phyloP scores from a whole-genome alignment of 345 rosid genomes.

The Salix brachista region DNA sequence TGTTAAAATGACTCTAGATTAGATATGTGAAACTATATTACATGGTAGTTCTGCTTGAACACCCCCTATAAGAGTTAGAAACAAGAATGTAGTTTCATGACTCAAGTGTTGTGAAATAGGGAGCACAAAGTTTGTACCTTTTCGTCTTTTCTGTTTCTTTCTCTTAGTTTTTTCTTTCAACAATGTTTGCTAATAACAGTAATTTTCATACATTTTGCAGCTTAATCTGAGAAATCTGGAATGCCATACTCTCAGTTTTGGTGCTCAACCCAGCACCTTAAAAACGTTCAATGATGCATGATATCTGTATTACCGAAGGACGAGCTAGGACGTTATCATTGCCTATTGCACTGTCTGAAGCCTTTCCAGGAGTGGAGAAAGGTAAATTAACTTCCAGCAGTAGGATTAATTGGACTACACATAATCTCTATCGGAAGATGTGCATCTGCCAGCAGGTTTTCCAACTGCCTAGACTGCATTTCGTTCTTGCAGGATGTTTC shows the following conservation, averaged over 20 bases:
- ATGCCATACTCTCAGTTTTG: slow-evolving; percentile 73
- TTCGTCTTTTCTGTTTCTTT: too few species aligned
- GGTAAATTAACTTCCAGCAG: not conserved
- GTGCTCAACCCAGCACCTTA: slow-evolving; percentile 36
- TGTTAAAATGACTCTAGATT: not conserved
- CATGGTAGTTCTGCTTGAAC: not conserved
- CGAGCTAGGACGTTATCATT: not conserved
- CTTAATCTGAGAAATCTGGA: slow-evolving; percentile 74
- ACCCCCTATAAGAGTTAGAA: not conserved
- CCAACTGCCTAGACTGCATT: not conserved
- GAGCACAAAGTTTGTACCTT: not conserved
- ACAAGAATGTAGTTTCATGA: not conserved
- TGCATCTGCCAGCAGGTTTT: not conserved
- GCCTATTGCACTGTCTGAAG: not conserved
- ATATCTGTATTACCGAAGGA: not conserved
- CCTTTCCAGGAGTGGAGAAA: not conserved
- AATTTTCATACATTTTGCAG: slow-evolving; percentile 32
- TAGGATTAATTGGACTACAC: not conserved
- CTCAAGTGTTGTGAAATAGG: not conserved
- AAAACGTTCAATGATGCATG: slow-evolving; percentile 15
- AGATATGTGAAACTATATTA: not conserved
- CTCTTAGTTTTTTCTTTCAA: not conserved
- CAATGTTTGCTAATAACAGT: not conserved
- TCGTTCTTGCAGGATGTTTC: not conserved
- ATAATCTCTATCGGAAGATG: not conserved